These are phyloP conservation scores for Puya raimondii DNA, from an alignment of 176 grass and related monocot species.

Conservation along the genomic window DNA sequence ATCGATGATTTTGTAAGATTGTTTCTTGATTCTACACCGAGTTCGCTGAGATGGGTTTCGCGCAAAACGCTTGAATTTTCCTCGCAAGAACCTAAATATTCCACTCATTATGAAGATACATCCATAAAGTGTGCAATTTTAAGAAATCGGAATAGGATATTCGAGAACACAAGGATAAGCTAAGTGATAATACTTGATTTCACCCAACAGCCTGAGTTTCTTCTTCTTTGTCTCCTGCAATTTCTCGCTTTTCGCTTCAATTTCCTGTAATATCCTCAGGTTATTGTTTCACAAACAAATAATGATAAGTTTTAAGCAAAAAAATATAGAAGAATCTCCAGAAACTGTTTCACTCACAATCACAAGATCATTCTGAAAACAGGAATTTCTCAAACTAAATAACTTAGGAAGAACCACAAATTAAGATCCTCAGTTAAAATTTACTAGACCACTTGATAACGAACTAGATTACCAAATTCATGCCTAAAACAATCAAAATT, in stretches of 20 bases:
- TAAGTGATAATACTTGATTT: constrained; percentile 25
- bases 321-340: too few species aligned
- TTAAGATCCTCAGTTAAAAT: too few species aligned
- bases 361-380: too few species aligned
- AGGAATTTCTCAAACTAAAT: too few species aligned
- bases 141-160: too few species aligned
- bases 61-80: constrained; percentile 28
- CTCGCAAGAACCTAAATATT: constrained; percentile 56
- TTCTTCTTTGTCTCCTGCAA: constrained; percentile 24
- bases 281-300: not conserved
- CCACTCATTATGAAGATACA: not conserved
- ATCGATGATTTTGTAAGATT: constrained; percentile 3
- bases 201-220: constrained; percentile 21
- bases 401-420: too few species aligned
- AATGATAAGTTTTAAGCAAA: too few species aligned
- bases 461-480: too few species aligned
- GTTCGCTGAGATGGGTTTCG: constrained; percentile 20
- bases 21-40: constrained; percentile 34
- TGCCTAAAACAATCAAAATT: too few species aligned
- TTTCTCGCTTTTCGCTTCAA: constrained; percentile 19
- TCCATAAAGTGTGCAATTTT: too few species aligned
- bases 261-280: constrained; percentile 18
- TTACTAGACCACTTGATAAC: too few species aligned
- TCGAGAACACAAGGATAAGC: not conserved
- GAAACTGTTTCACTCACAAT: too few species aligned